Evolutionary conservation across 306 rosid genomes (phyloP), one percentile per base, ranked within the genome.

Genomic region (Trifolium repens): DNA sequence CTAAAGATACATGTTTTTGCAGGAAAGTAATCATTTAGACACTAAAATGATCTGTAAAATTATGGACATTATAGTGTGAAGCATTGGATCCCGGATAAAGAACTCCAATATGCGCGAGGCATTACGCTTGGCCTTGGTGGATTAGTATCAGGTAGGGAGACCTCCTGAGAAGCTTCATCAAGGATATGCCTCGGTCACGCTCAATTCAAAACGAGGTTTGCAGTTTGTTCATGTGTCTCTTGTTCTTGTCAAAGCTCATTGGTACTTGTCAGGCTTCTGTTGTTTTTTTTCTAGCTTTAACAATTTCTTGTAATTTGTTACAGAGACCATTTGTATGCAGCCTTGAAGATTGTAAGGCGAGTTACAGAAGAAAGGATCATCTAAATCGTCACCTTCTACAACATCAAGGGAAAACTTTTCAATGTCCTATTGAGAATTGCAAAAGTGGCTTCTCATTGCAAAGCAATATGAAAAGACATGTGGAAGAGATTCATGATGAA

Each of bases 91-190:
- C 87, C 93, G 70, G 80, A 71, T 2, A 27, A 27, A 27, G 30
- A 27, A 27, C 11, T 94, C 97, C 98, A 91, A 94, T 86, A 94
- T 94, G 94, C 91, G 10, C 0, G 92, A 85, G 92, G 98, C 90
- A 85, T 47, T 47, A 27, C 69, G 10, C 58, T 69, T 61, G 26
- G 42, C 63, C 96, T 89, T 91, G 98, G 71, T 85, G 97, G 96
- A 91, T 85, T 70, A 91, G 96, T 90, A 94, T 55, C 96, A 88
- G 93, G 97, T 65, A 65, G 96, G 98, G 98, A 47, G 96, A 91
- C 97, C 96, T 80, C 97, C 92, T 94, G 98, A 60, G 98, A 91
- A 94, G 97, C 94, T 87, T 93, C 96, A 57, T 88, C 96, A 91
- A 74, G 96, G 17, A 37, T 80, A 37, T 80, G 89, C 94, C 98